These are phyloP conservation scores for Phragmites australis DNA, from an alignment of 176 grass and related monocot genomes.

Conservation along the genomic window DNA sequence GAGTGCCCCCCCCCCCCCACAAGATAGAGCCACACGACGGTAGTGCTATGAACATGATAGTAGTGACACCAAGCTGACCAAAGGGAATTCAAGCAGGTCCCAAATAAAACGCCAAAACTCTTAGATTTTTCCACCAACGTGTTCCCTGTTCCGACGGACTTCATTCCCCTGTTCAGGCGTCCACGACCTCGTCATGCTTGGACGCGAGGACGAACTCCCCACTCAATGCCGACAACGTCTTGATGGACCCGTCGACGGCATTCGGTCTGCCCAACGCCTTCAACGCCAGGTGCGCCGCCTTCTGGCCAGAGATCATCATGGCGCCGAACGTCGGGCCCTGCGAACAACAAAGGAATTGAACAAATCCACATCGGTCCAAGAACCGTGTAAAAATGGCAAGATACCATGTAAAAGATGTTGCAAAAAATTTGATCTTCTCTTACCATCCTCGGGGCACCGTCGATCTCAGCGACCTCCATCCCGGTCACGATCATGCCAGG, in stretches of 20 bases:
- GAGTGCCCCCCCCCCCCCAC: background rate
- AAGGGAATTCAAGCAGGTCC: slow-evolving; percentile 2
- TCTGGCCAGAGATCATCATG: slow-evolving; percentile 99
- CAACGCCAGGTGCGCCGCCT: slow-evolving; percentile 89
- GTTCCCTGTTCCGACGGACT: background rate
- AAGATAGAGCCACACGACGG: background rate
- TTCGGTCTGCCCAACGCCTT: slow-evolving; percentile 89
- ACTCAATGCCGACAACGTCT: slow-evolving; percentile 6
- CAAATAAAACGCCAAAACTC: background rate
- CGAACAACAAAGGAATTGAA: background rate
- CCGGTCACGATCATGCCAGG: slow-evolving; percentile 96
- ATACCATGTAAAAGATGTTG: too few relatives aligned
- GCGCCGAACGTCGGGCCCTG: slow-evolving; percentile 98
- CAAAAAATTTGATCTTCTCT: background rate
- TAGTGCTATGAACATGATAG: slow-evolving; percentile 25
- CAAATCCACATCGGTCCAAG: background rate
- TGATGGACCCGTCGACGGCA: slow-evolving; percentile 70
- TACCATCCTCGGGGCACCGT: slow-evolving; percentile 96
- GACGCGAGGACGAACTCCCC: slow-evolving; percentile 77
- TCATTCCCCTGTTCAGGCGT: slow-evolving; percentile 40
- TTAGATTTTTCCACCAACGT: background rate
- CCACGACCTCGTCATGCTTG: slow-evolving; percentile 59
- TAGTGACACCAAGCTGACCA: slow-evolving; percentile 5
- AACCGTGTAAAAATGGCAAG: too few relatives aligned
- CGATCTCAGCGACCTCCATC: slow-evolving; percentile 99